Base-by-base conservation (phyloP, 2,329 filamentous ascomycete species). In the Tolypocladium cylindrosporum region DNA sequence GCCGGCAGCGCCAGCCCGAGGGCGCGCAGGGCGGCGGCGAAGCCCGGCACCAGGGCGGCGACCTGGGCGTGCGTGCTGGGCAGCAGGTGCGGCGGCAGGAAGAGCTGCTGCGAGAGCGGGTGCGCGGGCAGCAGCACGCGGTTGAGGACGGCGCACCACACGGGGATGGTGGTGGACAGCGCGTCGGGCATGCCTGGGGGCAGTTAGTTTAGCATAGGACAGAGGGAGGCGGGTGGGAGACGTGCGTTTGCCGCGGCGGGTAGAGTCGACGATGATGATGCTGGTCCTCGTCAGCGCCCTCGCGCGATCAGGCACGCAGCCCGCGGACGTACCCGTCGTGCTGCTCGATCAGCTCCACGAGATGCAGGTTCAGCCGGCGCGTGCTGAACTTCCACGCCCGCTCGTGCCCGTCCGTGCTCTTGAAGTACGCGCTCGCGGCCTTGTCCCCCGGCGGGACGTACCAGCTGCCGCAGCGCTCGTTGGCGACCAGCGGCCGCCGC, bases 391-490 rank as follows among this genome's bases (percentile, higher is more conserved):
- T 83, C 94, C 94, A 99, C 67, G 95, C 86, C 10, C 90, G 87
- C 56, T 86, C 85, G 71, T 99, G 94, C 1, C 94, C 94, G 74
- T 99, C 94, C 2, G 94, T 99, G 73, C 90, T 96, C 79, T 99
- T 99, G 75, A 97, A 99, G 74, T 97, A 99, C 39, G 88, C 90
- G 63, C 89, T 91, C 39, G 83, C 89, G 1, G 69, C 74, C 72
- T 93, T 94, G 34, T 67, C 67, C 9, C 71, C 71, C 0, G 87
- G 87, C 40, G 78, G 74, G 34, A 97, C 88, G 71, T 97, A 97
- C 94, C 94, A 99, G 72, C 90, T 93, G 0, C 94, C 94, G 71
- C 94, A 97, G 60, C 94, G 83, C 76, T 97, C 92, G 69, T 99
- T 99, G 37, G 93, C 91, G 16, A 97, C 78, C 1, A 97, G 77